A percentile compares a stretch with the other conserved stretches of the same genome.
These are phyloP conservation scores for Xylaria longipes DNA, from an alignment of 495 filamentous ascomycete genomes.

Conservation along the genomic window DNA sequence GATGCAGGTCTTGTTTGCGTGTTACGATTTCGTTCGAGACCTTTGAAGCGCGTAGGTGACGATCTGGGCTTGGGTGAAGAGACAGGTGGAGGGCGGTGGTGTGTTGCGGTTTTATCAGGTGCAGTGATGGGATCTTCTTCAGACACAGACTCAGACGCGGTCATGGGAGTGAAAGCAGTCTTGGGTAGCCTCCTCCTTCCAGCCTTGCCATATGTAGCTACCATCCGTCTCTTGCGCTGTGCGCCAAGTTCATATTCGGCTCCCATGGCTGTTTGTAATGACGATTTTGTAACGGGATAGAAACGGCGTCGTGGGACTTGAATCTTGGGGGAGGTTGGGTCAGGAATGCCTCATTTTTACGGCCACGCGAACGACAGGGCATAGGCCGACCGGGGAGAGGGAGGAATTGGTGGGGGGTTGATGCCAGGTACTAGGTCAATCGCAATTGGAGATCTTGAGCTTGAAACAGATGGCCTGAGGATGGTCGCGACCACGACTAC, in stretches of 20 bases:
- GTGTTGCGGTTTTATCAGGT: conserved; percentile 30
- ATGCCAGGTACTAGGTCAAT: conserved; percentile 1
- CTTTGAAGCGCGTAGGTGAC: conserved; percentile 25
- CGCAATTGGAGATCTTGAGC: neutral
- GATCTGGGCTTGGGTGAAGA: conserved; percentile 29
- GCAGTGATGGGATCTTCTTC: conserved; percentile 38
- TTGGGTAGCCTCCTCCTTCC: conserved; percentile 39
- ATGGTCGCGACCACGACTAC: neutral
- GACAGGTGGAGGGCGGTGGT: conserved; percentile 29
- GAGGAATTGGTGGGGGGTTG: neutral
- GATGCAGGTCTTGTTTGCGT: neutral
- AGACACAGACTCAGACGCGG: conserved; percentile 36
- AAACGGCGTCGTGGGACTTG: neutral
- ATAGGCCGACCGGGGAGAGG: neutral
- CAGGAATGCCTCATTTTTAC: conserved; percentile 18
- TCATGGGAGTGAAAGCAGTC: conserved; percentile 31
- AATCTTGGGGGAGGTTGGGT: neutral
- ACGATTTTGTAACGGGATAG: neutral
- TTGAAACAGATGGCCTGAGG: neutral
- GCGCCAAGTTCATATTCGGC: conserved; percentile 44
- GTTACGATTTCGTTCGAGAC: conserved; percentile 19
- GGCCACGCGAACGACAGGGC: neutral
- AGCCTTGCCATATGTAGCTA: conserved; percentile 51
- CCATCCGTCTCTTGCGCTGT: conserved; percentile 41
- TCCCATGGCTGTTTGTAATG: conserved; percentile 35